A percentile compares a stretch with the other conserved stretches of the same genome.
phyloP scores from a whole-genome alignment of 495 filamentous ascomycete genomes.

The Xylaria scruposa region DNA sequence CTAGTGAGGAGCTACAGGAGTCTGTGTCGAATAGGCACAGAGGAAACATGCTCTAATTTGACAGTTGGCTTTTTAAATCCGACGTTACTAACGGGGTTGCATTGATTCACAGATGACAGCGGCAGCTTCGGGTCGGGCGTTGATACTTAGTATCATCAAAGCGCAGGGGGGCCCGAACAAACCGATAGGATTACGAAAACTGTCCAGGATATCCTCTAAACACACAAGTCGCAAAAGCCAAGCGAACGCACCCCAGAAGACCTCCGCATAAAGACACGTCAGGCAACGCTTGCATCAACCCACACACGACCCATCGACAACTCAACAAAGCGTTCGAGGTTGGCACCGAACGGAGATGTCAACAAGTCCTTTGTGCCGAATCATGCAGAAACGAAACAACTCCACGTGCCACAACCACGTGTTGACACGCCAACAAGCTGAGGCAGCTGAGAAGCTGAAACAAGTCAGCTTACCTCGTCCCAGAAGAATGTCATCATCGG shows the following conservation, averaged over 20 bases:
- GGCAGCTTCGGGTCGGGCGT: slow-evolving; percentile 4
- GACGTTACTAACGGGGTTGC: not conserved
- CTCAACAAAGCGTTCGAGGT: not conserved
- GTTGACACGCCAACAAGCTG: slow-evolving; percentile 13
- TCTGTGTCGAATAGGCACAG: not conserved
- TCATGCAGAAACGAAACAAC: slow-evolving; percentile 16
- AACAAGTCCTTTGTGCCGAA: slow-evolving; percentile 15
- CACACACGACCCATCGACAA: not conserved
- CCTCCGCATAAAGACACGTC: slow-evolving; percentile 9
- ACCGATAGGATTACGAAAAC: slow-evolving; percentile 10
- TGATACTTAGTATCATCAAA: not conserved
- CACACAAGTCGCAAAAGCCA: not conserved
- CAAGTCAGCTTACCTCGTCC: slow-evolving; percentile 16
- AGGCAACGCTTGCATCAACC: slow-evolving; percentile 3
- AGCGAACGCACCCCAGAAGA: not conserved
- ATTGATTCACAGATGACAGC: not conserved
- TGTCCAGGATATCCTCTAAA: not conserved
- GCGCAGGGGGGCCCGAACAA: not conserved
- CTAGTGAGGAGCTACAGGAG: not conserved
- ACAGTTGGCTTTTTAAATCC: not conserved
- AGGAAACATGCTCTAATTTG: not conserved
- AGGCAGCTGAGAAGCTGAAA: slow-evolving; percentile 17
- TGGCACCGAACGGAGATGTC: not conserved
- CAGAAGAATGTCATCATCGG: not conserved
- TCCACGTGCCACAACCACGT: slow-evolving; percentile 14